Evolutionary conservation across 2,329 filamentous ascomycete genomes (phyloP).

Genomic region (Calonectria fujianensis): DNA sequence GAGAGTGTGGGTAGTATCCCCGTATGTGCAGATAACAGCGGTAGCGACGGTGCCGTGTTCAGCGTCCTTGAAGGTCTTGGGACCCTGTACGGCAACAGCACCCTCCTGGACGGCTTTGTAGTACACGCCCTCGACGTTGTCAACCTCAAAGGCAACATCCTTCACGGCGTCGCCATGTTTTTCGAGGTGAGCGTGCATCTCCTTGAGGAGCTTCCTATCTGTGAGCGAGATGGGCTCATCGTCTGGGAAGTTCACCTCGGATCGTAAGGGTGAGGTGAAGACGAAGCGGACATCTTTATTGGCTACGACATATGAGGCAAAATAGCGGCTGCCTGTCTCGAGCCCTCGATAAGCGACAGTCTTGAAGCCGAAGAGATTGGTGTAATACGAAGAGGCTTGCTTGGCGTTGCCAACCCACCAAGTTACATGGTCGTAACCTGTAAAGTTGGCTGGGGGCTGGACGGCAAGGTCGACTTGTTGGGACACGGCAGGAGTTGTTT

Average conservation of each 20-base stretch:
- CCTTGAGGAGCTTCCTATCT: constrained; percentile 79
- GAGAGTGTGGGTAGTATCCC: constrained; percentile 95
- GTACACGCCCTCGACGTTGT: constrained; percentile 89
- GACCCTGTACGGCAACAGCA: constrained; percentile 77
- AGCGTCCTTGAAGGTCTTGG: constrained; percentile 73
- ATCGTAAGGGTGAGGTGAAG: constrained; percentile 87
- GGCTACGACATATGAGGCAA: constrained; percentile 88
- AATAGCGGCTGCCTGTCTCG: constrained; percentile 87
- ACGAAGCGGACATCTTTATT: constrained; percentile 88
- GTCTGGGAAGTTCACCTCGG: constrained; percentile 69
- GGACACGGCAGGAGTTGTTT: constrained; percentile 58
- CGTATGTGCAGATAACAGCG: constrained; percentile 92
- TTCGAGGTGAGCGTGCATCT: constrained; percentile 89
- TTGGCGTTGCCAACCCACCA: constrained; percentile 99
- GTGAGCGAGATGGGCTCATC: constrained; percentile 78
- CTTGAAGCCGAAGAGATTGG: constrained; percentile 89
- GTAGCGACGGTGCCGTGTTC: constrained; percentile 80
- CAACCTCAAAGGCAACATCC: constrained; percentile 96
- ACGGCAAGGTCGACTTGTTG: constrained; percentile 71
- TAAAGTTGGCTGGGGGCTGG: constrained; percentile 76
- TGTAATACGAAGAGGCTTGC: constrained; percentile 93
- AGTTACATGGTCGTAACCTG: constrained; percentile 93
- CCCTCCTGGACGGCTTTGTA: constrained; percentile 80
- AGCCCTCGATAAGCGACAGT: constrained; percentile 89
- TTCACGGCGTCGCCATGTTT: constrained; percentile 95